These are phyloP conservation scores for Orbilia oligospora DNA, from an alignment of 2,329 filamentous ascomycete genomes.

Conservation along the genomic window DNA sequence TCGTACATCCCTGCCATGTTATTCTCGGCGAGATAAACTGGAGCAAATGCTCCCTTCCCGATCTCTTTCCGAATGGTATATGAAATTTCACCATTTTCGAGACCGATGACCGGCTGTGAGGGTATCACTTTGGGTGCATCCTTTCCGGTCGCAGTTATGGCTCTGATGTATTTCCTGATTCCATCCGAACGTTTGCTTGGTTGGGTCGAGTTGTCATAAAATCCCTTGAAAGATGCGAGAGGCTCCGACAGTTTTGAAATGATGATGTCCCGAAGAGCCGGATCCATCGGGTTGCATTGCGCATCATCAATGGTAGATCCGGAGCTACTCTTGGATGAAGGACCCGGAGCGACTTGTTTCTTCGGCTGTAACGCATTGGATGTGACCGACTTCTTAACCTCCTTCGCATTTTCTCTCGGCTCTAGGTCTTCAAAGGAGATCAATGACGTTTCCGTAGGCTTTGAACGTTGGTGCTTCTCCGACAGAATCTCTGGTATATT, in stretches of 20 bases:
- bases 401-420: conserved; percentile 30
- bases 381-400: conserved; percentile 33
- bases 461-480: conserved; percentile 65
- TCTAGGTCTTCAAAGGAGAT: conserved; percentile 55
- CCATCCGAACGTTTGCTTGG: conserved; percentile 78
- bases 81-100: conserved; percentile 66
- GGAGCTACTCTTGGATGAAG: conserved; percentile 70
- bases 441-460: conserved; percentile 47
- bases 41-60: conserved; percentile 92
- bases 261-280: conserved; percentile 80
- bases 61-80: conserved; percentile 89
- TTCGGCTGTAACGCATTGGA: conserved; percentile 61
- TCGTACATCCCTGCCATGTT: conserved; percentile 68
- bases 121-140: conserved; percentile 61
- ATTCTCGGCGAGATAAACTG: conserved; percentile 91
- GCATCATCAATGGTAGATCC: conserved; percentile 78
- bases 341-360: conserved; percentile 41
- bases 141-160: conserved; percentile 73
- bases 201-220: conserved; percentile 78
- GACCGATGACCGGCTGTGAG: conserved; percentile 48
- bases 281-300: conserved; percentile 91
- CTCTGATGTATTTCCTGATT: conserved; percentile 85
- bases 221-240: conserved; percentile 81
- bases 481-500: conserved; percentile 22
- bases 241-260: conserved; percentile 80